phyloP scores from a whole-genome alignment of 1,284 basidiomycete species.

The Hymenochaete sp. region DNA sequence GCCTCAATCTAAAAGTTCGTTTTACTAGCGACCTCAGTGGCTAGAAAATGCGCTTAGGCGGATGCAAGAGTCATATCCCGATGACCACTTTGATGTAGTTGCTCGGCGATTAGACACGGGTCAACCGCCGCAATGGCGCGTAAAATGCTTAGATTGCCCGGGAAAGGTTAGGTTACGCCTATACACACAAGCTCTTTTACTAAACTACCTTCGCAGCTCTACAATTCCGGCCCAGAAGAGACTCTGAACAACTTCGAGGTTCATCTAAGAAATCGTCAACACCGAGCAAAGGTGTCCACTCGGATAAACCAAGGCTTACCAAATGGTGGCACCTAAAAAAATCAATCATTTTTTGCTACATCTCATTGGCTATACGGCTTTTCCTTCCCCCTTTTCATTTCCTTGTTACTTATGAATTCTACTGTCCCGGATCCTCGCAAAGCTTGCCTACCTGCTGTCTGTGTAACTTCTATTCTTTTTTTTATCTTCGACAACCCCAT shows the following conservation, averaged over 20 bases:
- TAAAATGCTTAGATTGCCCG: constrained; percentile 92
- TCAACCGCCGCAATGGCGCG: constrained; percentile 71
- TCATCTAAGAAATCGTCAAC: constrained; percentile 74
- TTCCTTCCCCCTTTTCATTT: too few relatives aligned
- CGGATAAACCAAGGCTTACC: constrained; percentile 20
- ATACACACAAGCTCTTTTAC: background rate
- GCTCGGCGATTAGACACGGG: constrained; percentile 46
- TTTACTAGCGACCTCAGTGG: constrained; percentile 58
- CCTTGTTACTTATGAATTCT: too few relatives aligned
- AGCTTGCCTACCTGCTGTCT: too few relatives aligned
- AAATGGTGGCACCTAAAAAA: too few relatives aligned
- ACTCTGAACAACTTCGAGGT: constrained; percentile 88
- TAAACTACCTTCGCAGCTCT: constrained; percentile 48
- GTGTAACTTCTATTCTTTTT: too few relatives aligned
- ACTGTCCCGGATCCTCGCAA: too few relatives aligned
- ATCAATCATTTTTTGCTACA: too few relatives aligned
- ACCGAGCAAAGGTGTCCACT: constrained; percentile 50
- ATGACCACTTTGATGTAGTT: constrained; percentile 79
- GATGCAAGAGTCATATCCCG: constrained; percentile 67
- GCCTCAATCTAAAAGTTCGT: constrained; percentile 14
- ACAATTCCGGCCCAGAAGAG: constrained; percentile 89
- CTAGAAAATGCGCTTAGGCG: constrained; percentile 51
- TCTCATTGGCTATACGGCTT: too few relatives aligned
- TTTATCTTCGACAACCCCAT: too few relatives aligned
- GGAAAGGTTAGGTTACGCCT: constrained; percentile 59